phyloP scores from a whole-genome alignment of 2,329 filamentous ascomycete species.

The Claviceps fusiformis region DNA sequence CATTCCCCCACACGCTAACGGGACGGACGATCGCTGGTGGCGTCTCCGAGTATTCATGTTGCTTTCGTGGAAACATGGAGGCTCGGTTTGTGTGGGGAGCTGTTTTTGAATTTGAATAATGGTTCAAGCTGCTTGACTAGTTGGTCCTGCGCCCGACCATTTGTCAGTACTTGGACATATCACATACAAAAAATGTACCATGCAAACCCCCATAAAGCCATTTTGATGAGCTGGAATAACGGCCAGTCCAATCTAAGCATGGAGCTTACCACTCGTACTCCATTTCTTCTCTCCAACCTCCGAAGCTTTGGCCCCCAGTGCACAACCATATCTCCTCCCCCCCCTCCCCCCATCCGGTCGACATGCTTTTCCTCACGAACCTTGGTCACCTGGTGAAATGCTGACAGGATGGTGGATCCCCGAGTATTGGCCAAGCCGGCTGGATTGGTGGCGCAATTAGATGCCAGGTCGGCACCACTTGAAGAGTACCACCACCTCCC shows the following conservation, averaged over 20 bases:
- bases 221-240: too few relatives aligned
- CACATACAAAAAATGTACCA: too few relatives aligned
- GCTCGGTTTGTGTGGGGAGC: not conserved
- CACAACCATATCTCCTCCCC: not conserved
- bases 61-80: not conserved
- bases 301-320: not conserved
- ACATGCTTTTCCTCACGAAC: not conserved
- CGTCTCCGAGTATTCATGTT: too few relatives aligned
- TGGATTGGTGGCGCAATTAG: not conserved
- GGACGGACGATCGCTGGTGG: too few relatives aligned
- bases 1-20: too few relatives aligned
- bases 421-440: not conserved
- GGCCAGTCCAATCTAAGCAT: not conserved
- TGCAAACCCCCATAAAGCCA: too few relatives aligned
- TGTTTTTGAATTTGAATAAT: too few relatives aligned
- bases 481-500: not conserved
- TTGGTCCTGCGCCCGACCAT: not conserved
- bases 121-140: too few relatives aligned
- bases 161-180: not conserved
- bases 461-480: not conserved
- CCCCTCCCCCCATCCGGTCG: not conserved
- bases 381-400: not conserved
- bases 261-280: not conserved
- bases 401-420: conserved; percentile 1
- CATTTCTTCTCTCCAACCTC: not conserved